These are phyloP conservation scores for Alternaria sp. DNA, from an alignment of 2,329 filamentous ascomycete species.

Conservation along the genomic window DNA sequence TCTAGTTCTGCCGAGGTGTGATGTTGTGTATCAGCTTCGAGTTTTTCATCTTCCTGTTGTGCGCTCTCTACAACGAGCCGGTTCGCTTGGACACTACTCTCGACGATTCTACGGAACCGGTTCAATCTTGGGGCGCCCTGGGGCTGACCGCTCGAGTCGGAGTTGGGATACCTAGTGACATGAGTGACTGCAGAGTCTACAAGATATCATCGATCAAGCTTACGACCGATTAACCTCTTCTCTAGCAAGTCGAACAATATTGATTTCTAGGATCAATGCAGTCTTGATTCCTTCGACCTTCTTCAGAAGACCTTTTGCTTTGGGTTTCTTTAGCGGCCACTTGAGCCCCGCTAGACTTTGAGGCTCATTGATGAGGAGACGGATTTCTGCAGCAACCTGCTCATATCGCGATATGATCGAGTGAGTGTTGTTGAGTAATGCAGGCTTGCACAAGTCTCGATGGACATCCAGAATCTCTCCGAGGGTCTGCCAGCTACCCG, in stretches of 20 bases:
- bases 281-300: constrained; percentile 30
- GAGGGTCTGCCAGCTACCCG: constrained; percentile 3
- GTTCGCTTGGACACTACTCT: constrained; percentile 25
- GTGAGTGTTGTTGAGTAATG: background rate
- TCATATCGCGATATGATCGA: background rate
- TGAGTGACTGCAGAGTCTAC: background rate
- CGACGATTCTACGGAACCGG: constrained; percentile 24
- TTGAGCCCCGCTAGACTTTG: constrained; percentile 18
- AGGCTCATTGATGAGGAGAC: constrained; percentile 2
- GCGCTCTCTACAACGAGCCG: constrained; percentile 23
- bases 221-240: constrained; percentile 13
- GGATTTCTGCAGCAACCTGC: background rate
- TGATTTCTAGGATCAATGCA: constrained; percentile 16
- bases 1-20: constrained; percentile 10
- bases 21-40: background rate
- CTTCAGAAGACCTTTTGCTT: constrained; percentile 22
- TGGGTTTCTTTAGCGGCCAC: constrained; percentile 22
- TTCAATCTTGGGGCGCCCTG: background rate
- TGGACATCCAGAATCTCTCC: background rate
- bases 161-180: background rate
- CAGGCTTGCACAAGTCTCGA: background rate
- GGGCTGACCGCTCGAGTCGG: background rate
- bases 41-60: constrained; percentile 11
- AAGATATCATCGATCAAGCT: background rate
- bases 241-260: constrained; percentile 19